Evolutionary conservation across 2,329 filamentous ascomycete genomes (phyloP).

Genomic region (Penicillium crustosum): DNA sequence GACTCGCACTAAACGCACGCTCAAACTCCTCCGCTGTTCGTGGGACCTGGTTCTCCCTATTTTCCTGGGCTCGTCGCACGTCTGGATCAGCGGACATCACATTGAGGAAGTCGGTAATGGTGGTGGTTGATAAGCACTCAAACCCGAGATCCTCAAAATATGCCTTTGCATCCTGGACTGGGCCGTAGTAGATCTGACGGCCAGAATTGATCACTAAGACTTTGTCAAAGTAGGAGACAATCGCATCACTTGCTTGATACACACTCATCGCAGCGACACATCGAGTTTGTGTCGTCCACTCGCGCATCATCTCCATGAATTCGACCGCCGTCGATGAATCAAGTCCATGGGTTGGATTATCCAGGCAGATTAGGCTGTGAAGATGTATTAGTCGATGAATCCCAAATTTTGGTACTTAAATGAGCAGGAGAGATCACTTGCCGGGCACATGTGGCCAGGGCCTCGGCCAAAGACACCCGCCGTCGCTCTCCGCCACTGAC

Average conservation of each 20-base stretch:
- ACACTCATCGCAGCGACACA: background rate
- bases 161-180: background rate
- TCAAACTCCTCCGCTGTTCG: background rate
- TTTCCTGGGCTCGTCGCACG: background rate
- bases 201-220: background rate
- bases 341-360: background rate
- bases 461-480: background rate
- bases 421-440: background rate
- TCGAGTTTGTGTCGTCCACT: background rate
- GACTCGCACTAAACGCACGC: background rate
- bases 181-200: background rate
- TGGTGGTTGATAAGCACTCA: background rate
- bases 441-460: background rate
- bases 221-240: background rate
- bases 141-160: background rate
- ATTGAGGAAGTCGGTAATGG: background rate
- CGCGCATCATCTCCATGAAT: background rate
- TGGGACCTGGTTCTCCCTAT: background rate
- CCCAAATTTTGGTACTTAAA: background rate
- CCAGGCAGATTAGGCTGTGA: background rate
- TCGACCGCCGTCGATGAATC: background rate
- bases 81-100: background rate
- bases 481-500: background rate
- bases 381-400: background rate
- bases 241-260: background rate